These are phyloP conservation scores for Cladophialophora carrionii DNA, from an alignment of 2,329 filamentous ascomycete genomes.

Conservation along the genomic window DNA sequence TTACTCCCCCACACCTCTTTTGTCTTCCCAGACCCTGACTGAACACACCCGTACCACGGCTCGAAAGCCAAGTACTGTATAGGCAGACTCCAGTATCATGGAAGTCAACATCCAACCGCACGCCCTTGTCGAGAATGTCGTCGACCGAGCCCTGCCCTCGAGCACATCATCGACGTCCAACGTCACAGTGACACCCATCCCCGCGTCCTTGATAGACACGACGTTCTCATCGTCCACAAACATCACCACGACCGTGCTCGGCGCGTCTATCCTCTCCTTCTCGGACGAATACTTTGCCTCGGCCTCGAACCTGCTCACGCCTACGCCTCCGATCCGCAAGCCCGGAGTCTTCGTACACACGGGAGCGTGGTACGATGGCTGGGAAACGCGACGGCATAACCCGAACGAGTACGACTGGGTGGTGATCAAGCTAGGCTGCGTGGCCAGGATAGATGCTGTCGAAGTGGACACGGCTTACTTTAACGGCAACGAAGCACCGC, in stretches of 20 bases:
- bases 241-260: constrained; percentile 50
- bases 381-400: constrained; percentile 67
- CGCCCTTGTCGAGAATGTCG: constrained; percentile 14
- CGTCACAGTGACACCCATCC: constrained; percentile 42
- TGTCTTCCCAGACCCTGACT: not conserved
- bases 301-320: constrained; percentile 62
- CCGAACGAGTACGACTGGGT: constrained; percentile 62
- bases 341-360: constrained; percentile 63
- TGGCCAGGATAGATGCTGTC: constrained; percentile 47
- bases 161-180: constrained; percentile 22
- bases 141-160: constrained; percentile 20
- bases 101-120: constrained; percentile 32
- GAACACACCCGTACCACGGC: not conserved
- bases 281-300: constrained; percentile 66
- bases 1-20: not conserved
- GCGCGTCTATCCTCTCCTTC: constrained; percentile 59
- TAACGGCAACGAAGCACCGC: constrained; percentile 52
- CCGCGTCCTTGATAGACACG: constrained; percentile 56
- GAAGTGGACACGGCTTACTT: constrained; percentile 53
- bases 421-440: constrained; percentile 54
- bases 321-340: constrained; percentile 59
- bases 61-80: not conserved
- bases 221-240: constrained; percentile 61
- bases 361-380: constrained; percentile 67
- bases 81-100: constrained; percentile 17